Evolutionary conservation across 441 rosid species (phyloP), one percentile per base, ranked within the genome.

Genomic region (Manihot esculenta): DNA sequence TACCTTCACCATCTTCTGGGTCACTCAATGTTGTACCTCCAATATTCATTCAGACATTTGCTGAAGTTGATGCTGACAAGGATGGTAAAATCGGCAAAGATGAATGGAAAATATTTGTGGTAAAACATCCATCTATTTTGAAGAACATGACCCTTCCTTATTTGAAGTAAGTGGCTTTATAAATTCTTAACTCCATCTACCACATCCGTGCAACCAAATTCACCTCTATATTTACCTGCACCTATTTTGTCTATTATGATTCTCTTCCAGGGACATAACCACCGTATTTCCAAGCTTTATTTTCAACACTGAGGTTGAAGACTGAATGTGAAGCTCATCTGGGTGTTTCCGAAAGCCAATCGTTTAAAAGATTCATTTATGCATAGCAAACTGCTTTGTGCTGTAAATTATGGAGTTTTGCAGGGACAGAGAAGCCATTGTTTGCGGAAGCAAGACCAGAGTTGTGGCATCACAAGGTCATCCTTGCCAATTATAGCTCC

Each of bases 91-190:
- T 92, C 60, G 78, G 74, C 72, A 80, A 83, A 75, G 88, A 85
- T 49, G 96, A 90, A 54, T 90, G 98, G 96, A 88, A 83, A 57
- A 81, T n/a, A 1, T 92, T 87, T 69, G 92, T 62, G 30, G 30
- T 71, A 69, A 77, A 76, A 70, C 79, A 90, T 71, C 98, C 98
- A 10, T 53, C 78, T 41, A 80, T 90, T 49, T 79, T 92, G 85
- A 86, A 83, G 84, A 88, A 88, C 72, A 90, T 92, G 98, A 92
- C 98, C 76, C 92, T 90, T 73, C 93, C 96, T 66, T 86, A 84
- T 49, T 69, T 92, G 68, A 86, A 78, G 97, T 92, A 88, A 61
- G 81, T 42, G 27, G 60, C 62, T 47, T 11, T n/a, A 38, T 68
- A 38, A 47, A 5, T 64, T n/a, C 44, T 20, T 21, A n/a, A 45